These are phyloP conservation scores for Wickerhamomyces sp. DNA, from an alignment of 1,139 yeast species.

Conservation along the genomic window DNA sequence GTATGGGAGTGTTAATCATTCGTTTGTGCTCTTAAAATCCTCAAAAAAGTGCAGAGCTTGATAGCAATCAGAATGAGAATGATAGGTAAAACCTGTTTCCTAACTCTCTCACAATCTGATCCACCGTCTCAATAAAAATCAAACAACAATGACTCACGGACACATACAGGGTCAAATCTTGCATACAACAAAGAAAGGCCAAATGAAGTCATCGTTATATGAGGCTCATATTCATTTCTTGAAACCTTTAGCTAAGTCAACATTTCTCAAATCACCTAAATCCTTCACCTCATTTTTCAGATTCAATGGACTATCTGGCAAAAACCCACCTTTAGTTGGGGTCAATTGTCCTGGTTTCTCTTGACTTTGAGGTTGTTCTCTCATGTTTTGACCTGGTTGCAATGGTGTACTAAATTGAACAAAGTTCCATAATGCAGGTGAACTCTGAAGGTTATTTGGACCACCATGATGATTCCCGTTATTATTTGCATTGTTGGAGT, in stretches of 20 bases:
- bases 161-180: too few species aligned
- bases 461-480: slow-evolving; percentile 10
- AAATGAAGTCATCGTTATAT: too few species aligned
- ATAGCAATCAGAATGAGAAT: too few species aligned
- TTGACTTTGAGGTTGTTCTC: slow-evolving; percentile 4
- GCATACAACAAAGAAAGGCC: too few species aligned
- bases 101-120: background rate
- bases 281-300: slow-evolving; percentile 22
- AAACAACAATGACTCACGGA: background rate
- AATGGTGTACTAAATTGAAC: slow-evolving; percentile 69
- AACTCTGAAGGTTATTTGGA: slow-evolving; percentile 36
- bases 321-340: slow-evolving; percentile 13
- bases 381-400: slow-evolving; percentile 28
- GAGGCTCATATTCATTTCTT: slow-evolving; percentile 20
- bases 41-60: too few species aligned
- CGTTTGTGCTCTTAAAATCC: too few species aligned
- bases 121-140: background rate
- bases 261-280: slow-evolving; percentile 40
- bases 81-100: background rate
- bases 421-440: slow-evolving; percentile 77
- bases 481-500: slow-evolving; percentile 11
- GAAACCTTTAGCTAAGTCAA: slow-evolving; percentile 40
- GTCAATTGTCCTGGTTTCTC: slow-evolving; percentile 8
- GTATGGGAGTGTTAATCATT: background rate
- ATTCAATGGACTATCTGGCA: slow-evolving; percentile 20